Evolutionary conservation across 345 rosid genomes (phyloP), one percentile per base, ranked within the genome.

Genomic region (Leavenworthia alabamica): DNA sequence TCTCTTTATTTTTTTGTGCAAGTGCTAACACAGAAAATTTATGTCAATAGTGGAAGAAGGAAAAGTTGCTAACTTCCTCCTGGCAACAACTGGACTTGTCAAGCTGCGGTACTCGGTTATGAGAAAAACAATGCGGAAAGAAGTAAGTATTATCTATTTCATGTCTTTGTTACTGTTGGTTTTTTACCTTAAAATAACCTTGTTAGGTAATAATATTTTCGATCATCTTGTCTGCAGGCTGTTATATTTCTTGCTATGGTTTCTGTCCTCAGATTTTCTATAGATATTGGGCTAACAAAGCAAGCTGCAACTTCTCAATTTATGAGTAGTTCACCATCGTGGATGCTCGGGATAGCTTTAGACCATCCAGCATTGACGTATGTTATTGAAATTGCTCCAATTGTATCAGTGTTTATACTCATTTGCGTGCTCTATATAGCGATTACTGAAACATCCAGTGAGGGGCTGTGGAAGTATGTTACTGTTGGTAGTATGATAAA

Each of bases 261-360:
- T 54, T 78, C 76, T 60, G 60, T 77, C 68, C 79, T 87, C 60
- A 81, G 96, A 78, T 75, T 89, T 63, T 70, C 83, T 37, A 89
- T 89, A 33, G 97, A 93, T 53, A 77, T 85, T 74, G 97, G 97
- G 72, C 64, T 89, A 67, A 80, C 88, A 63, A 89, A 89, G 80
- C 97, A 89, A 83, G 97, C 99, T 70, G 88, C 88, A 37, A 83
- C 90, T 62, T 86, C 99, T 61, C 76, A 75, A 32, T 89, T 87
- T 74, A 64, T 89, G 88, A 79, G 73, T 53, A 75, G 64, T 58
- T 83, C 86, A 54, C 73, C 89, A 63, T 83, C 99, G 11, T 85
- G 89, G 96, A 73, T 80, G 80, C 79, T 79, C 43, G 93, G 84
- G 28, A 58, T 89, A 67, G 66, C 76, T 45, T 57, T 69, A 47